phyloP scores from a whole-genome alignment of 305 asterid species.

The Rubia balearica region DNA sequence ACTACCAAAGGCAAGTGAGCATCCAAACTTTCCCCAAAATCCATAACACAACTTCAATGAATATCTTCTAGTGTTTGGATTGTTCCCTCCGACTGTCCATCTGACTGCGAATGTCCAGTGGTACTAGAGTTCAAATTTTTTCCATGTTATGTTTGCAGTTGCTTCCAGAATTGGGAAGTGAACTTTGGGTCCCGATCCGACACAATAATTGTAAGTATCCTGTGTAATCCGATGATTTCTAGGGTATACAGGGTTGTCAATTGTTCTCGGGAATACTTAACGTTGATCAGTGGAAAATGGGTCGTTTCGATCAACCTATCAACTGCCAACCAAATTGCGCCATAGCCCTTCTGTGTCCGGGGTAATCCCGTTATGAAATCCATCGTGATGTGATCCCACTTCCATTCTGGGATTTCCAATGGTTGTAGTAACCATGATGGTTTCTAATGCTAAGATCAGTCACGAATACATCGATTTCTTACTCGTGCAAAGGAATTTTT shows the following conservation, averaged over 20 bases:
- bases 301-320: not conserved
- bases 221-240: not conserved
- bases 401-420: not conserved
- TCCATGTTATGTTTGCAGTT: not conserved
- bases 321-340: not conserved
- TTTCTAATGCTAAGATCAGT: not conserved
- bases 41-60: not conserved
- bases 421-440: not conserved
- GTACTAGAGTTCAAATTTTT: not conserved
- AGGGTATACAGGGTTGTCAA: not conserved
- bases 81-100: not conserved
- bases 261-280: not conserved
- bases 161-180: not conserved
- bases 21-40: not conserved
- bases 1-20: not conserved
- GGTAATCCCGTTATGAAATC: not conserved
- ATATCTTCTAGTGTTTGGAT: not conserved
- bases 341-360: not conserved
- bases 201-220: not conserved
- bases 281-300: not conserved
- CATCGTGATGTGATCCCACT: not conserved
- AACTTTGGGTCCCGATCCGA: not conserved
- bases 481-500: too few relatives aligned
- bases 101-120: not conserved
- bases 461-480: too few relatives aligned